Evolutionary conservation across 257 asterid species (phyloP), one percentile per base, ranked within the genome.

Genomic region (Eucommia ulmoides): DNA sequence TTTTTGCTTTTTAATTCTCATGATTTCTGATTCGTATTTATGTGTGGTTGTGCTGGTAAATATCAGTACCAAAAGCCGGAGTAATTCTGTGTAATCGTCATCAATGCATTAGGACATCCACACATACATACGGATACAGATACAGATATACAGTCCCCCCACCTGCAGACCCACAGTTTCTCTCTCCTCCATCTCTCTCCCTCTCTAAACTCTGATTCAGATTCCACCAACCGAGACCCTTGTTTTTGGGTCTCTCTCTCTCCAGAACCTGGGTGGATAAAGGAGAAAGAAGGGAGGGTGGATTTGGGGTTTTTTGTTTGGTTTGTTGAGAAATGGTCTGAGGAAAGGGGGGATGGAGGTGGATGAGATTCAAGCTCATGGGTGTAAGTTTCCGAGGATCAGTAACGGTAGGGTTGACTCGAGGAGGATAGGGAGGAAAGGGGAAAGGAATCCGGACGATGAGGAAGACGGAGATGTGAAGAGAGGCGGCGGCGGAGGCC

Each of bases 261-360:
- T n/a, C n/a, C n/a, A n/a, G n/a, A n/a, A n/a, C n/a, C n/a, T n/a
- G n/a, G n/a, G n/a, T n/a, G 9, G 9, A 35, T 35, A 2, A 10
- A 10, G 15, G 44, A 35, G 11, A 19, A 52, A n/a, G n/a, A n/a
- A n/a, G n/a, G n/a, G 55, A 50, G 63, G 55, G 51, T 50, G 60
- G 61, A 0, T 20, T 65, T 54, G n/a, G 11, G 11, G 44, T 35
- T 35, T 35, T 35, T 18, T 10, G 44, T 35, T 35, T 35, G 11
- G 44, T 35, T 3, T 52, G n/a, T 35, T 61, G 71, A 70, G 88
- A 78, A 61, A 70, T 76, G 84, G n/a, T n/a, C n/a, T n/a, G n/a
- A n/a, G n/a, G n/a, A n/a, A 68, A 58, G 70, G 53, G 69, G 59
- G 54, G 20, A 76, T 74, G 86, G 89, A 72, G n/a, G n/a, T n/a